phyloP scores from a whole-genome alignment of 2,329 filamentous ascomycete genomes.

The Arachnomyces sp. region DNA sequence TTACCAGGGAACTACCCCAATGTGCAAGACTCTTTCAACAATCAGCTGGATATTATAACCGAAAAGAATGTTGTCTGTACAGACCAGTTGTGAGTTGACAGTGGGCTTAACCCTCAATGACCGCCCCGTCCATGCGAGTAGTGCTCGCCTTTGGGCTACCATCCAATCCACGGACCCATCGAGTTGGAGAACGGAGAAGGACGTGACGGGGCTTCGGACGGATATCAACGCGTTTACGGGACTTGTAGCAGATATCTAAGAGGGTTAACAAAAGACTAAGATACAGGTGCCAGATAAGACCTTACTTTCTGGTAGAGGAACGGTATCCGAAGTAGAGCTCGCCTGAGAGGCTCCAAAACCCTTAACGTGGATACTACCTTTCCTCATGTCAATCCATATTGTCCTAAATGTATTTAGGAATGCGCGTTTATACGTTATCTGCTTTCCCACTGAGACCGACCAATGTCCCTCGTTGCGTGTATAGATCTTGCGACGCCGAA shows the following conservation, averaged over 20 bases:
- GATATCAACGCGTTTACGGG: slow-evolving; percentile 84
- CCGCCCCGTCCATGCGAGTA: slow-evolving; percentile 95
- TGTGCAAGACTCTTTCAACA: slow-evolving; percentile 59
- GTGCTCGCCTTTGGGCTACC: slow-evolving; percentile 73
- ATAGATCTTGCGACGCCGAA: slow-evolving; percentile 87
- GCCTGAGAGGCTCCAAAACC: slow-evolving; percentile 72
- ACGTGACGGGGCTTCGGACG: slow-evolving; percentile 77
- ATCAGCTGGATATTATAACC: slow-evolving; percentile 27
- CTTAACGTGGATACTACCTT: slow-evolving; percentile 85
- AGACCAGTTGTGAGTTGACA: slow-evolving; percentile 62
- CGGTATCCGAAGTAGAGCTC: slow-evolving; percentile 75
- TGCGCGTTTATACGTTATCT: slow-evolving; percentile 61
- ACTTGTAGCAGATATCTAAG: slow-evolving; percentile 70
- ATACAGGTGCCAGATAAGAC: neutral
- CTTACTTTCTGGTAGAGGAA: slow-evolving; percentile 77
- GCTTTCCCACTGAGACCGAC: slow-evolving; percentile 84
- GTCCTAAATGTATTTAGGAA: neutral
- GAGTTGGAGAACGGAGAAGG: slow-evolving; percentile 78
- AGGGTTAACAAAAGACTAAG: neutral
- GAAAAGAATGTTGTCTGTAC: slow-evolving; percentile 11
- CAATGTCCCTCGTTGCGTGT: slow-evolving; percentile 83
- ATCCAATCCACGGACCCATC: slow-evolving; percentile 96
- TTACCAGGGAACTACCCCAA: slow-evolving; percentile 86
- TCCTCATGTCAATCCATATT: slow-evolving; percentile 4
- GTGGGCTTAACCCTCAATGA: slow-evolving; percentile 69